These are phyloP conservation scores for Pseudogymnoascus sp. DNA, from an alignment of 2,329 filamentous ascomycete species.

Conservation along the genomic window DNA sequence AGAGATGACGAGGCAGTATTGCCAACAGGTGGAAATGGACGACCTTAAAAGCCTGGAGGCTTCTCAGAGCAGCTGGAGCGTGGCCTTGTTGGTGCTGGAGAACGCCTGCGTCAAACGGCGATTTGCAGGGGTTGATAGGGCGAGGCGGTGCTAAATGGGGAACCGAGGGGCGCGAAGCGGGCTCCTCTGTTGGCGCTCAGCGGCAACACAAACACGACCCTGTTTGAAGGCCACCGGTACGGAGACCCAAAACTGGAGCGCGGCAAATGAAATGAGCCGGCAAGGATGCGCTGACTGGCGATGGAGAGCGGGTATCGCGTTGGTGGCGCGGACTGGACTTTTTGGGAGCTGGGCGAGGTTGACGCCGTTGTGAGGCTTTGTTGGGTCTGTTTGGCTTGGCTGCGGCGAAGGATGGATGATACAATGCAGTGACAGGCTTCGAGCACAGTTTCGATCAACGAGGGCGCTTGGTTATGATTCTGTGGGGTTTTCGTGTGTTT, in stretches of 20 bases:
- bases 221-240: slow-evolving; percentile 4
- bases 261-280: slow-evolving; percentile 4
- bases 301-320: slow-evolving; percentile 4
- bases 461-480: slow-evolving; percentile 4
- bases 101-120: slow-evolving; percentile 2
- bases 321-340: not conserved
- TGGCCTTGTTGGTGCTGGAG: not conserved
- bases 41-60: slow-evolving; percentile 7
- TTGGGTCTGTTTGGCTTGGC: not conserved
- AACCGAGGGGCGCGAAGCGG: slow-evolving; percentile 4
- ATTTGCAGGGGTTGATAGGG: slow-evolving; percentile 6
- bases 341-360: not conserved
- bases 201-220: slow-evolving; percentile 7
- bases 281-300: not conserved
- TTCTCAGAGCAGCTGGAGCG: not conserved
- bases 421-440: slow-evolving; percentile 6
- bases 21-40: not conserved
- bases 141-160: slow-evolving; percentile 5
- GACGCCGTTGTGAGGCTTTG: slow-evolving; percentile 1
- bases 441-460: slow-evolving; percentile 6
- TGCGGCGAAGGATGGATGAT: slow-evolving; percentile 3
- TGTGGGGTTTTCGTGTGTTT: slow-evolving; percentile 4
- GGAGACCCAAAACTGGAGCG: slow-evolving; percentile 5
- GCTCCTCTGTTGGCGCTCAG: slow-evolving; percentile 5
- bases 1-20: slow-evolving; percentile 1